Conservation (phyloP, 1,284 basidiomycete genomes). For the Pterulicium gracile region DNA sequence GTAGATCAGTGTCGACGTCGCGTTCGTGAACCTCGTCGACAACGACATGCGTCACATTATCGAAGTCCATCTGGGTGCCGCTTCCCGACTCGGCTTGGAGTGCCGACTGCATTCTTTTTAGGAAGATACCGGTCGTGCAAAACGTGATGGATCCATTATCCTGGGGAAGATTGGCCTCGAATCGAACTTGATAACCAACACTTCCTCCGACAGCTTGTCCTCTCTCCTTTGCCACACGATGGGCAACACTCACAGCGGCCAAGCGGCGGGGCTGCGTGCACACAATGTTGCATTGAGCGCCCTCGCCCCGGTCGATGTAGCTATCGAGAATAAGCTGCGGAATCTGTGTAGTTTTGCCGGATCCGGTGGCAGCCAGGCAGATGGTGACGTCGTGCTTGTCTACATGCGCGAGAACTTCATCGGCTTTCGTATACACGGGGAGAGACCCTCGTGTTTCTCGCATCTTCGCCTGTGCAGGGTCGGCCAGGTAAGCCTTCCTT, state of each 20-base stretch:
- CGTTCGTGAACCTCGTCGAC: constrained; percentile 97
- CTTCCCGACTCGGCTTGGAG: constrained; percentile 29
- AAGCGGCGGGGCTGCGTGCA: constrained; percentile 92
- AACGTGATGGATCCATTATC: constrained; percentile 85
- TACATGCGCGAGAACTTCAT: constrained; percentile 63
- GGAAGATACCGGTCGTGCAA: constrained; percentile 90
- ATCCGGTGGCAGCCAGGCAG: constrained; percentile 92
- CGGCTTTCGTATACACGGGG: constrained; percentile 64
- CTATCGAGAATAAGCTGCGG: constrained; percentile 90
- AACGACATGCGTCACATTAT: constrained; percentile 83
- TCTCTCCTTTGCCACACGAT: constrained; percentile 87
- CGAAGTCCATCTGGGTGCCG: constrained; percentile 38
- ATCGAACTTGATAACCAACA: constrained; percentile 91
- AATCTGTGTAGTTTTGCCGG: constrained; percentile 93
- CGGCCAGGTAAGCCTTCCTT: constrained; percentile 51
- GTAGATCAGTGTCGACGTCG: constrained; percentile 88
- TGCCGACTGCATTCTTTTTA: constrained; percentile 79
- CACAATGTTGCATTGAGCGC: constrained; percentile 83
- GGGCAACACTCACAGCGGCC: constrained; percentile 88
- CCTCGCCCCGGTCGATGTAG: constrained; percentile 69
- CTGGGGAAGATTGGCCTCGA: constrained; percentile 76
- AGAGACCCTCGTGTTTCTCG: constrained; percentile 56
- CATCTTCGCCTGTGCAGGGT: constrained; percentile 59
- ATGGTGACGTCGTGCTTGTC: constrained; percentile 81
- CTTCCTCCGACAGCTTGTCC: constrained; percentile 65